phyloP scores from a whole-genome alignment of 2,329 filamentous ascomycete species.

The Stagonosporopsis vannaccii region DNA sequence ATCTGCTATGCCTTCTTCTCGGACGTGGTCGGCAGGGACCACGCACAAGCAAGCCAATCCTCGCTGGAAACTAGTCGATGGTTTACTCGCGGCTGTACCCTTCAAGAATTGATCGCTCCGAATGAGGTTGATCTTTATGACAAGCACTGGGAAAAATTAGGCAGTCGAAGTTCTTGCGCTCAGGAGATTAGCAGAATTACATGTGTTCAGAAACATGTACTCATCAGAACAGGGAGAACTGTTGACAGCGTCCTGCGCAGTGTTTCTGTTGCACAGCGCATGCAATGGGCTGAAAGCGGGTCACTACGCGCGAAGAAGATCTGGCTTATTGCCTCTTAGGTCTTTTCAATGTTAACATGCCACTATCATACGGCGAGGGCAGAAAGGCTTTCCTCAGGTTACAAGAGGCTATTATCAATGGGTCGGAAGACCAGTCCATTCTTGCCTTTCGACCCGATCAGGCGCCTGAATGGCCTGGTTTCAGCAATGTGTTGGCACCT shows the following conservation, averaged over 20 bases:
- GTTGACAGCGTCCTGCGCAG: not conserved
- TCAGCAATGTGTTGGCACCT: no score
- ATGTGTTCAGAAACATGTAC: not conserved
- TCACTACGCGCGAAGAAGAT: slow-evolving; percentile 24
- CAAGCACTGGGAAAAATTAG: not conserved
- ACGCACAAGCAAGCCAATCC: not conserved
- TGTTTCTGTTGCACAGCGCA: not conserved
- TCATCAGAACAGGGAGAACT: not conserved
- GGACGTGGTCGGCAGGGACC: not conserved
- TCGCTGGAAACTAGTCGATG: not conserved
- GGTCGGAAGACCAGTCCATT: no score
- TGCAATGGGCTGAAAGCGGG: slow-evolving; percentile 23
- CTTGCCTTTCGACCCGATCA: no score
- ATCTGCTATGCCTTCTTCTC: not conserved
- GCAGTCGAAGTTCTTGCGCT: not conserved
- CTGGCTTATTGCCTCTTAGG: slow-evolving; percentile 27
- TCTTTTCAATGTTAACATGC: slow-evolving; percentile 24
- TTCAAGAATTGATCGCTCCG: not conserved
- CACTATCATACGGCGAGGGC: slow-evolving; percentile 16
- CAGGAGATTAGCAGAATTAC: not conserved
- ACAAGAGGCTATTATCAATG: not conserved
- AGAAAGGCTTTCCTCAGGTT: not conserved
- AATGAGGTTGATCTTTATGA: not conserved
- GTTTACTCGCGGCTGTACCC: not conserved
- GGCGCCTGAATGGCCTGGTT: no score